phyloP scores from a whole-genome alignment of 352 stramenopile genomes.

The Phytophthora quininea region DNA sequence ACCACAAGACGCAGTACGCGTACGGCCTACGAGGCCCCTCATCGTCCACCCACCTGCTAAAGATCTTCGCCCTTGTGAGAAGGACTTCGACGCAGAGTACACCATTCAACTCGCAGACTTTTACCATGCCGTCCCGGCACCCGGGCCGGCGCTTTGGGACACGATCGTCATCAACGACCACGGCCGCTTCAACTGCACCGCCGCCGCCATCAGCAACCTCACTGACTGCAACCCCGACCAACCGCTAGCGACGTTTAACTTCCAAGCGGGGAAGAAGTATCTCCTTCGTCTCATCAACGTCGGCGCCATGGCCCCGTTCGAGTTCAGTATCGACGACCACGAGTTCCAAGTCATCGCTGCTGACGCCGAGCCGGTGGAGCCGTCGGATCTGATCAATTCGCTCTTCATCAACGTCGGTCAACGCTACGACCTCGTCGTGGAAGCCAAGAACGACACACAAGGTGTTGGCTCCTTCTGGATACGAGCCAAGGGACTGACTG shows the following conservation, averaged over 20 bases:
- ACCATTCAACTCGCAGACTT: conserved; percentile 28
- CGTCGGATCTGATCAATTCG: conserved; percentile 15
- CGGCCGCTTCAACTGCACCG: conserved; percentile 34
- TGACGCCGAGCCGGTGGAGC: conserved; percentile 20
- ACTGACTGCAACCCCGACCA: conserved; percentile 20
- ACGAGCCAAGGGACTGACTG: conserved; percentile 14
- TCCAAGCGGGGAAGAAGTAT: conserved; percentile 11
- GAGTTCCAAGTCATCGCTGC: conserved; percentile 32
- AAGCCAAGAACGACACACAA: conserved; percentile 11
- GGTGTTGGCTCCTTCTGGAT: conserved; percentile 24
- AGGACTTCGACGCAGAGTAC: conserved; percentile 21
- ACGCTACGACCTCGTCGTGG: conserved; percentile 31
- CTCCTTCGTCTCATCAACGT: no score
- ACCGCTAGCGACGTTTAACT: conserved; percentile 21
- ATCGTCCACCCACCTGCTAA: conserved; percentile 25
- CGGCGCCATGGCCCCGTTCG: conserved; percentile 4
- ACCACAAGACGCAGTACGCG: conserved; percentile 28
- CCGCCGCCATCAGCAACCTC: background rate
- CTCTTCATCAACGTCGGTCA: conserved; percentile 28
- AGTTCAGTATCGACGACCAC: conserved; percentile 39
- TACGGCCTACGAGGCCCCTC: conserved; percentile 30
- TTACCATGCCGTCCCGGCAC: conserved; percentile 13
- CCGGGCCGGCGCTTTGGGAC: conserved; percentile 18
- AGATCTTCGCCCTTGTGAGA: conserved; percentile 4
- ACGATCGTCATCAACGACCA: conserved; percentile 31